Evolutionary conservation across 345 rosid species (phyloP), one percentile per base, ranked within the genome.

Genomic region (Hypericum perforatum): DNA sequence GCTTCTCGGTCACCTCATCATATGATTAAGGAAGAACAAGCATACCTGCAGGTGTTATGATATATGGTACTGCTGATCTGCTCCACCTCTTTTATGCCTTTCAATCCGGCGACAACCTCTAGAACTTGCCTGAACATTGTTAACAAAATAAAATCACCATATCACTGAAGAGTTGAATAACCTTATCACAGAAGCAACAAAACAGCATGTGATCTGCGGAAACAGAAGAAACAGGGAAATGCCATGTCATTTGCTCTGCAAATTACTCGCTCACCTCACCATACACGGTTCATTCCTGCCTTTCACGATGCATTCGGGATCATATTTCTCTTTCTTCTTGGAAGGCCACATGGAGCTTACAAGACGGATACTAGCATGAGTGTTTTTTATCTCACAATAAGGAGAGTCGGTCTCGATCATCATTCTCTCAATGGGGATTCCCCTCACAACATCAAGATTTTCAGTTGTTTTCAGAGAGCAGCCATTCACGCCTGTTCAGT

Each of bases 361-460:
- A 16, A 76, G 79, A 22, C 54, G 66, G 36, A 83, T 76, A 37
- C 97, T 90, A 6, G 96, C 94, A 52, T 88, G 91, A 45, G 95
- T 80, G 71, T 67, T 92, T 60, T 74, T 92, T 37, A 92, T 81
- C 32, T 92, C 97, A 53, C 95, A 92, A 51, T 92, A 88, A n/a
- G 98, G 98, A 61, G 98, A 88, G 70, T 92, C 98, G 5, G 95
- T 92, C 70, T 92, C 97, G 11, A 88, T 85, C 97, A 88, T 92
- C 94, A 85, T 85, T 70, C 84, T 83, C 65, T 82, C 97, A 55
- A 78, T 58, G 4, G 95, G 95, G 55, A 92, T 73, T 10, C 71
- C 81, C 58, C 62, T 82, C 58, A 85, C 76, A 46, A 88, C 94
- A 41, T 80, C 81, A 74, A 92, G 77, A 74, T 89, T 85, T 69